Evolutionary conservation across 2,329 filamentous ascomycete genomes (phyloP), one percentile per base, ranked within the genome.

Genomic region (Xenosphaeropsis pyriputrescens): DNA sequence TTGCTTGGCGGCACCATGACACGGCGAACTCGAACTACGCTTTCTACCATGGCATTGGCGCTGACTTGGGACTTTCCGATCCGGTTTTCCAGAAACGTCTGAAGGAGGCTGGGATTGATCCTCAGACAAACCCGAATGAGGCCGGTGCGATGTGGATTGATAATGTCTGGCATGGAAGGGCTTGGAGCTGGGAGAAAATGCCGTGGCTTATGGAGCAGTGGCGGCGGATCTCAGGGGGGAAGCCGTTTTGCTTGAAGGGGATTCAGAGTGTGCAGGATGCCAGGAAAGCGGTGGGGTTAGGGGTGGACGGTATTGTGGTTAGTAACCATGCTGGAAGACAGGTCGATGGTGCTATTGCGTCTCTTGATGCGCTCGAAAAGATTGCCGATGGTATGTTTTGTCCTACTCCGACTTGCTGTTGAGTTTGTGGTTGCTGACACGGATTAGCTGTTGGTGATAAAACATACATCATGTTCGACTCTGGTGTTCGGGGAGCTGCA

Each of bases 61-160:
- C 66, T 0, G 71, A 76, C 35, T 46, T 79, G 8, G 74, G 72
- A 0, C 59, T 79, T 0, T 55, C 57, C 0, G 74, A 79, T 41
- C 71, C 70, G 0, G 69, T 77, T 0, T 79, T 79, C 48, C 63
- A 66, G 45, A 63, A 64, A 43, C 53, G 67, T 1, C 54, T 77
- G 18, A 53, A 54, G 18, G 67, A 69, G 32, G 58, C 51, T 2
- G 64, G 64, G 0, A 72, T 78, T 36, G 69, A 79, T 50, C 62
- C 66, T 0, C 49, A 58, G 32, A 68, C 55, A 30, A 56, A 69
- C 36, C 62, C 64, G 1, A 67, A 72, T 30, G 62, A 65, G 42
- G 73, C 72, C 0, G 67, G 69, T 2, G 65, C 68, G 0, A 63
- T 70, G 42, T 79, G 74, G 74, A 78, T 79, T 43, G 74, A 79